Percentiles rank a stretch among this genome's conserved stretches.
phyloP scores from a whole-genome alignment of 2,329 filamentous ascomycete genomes.

The Magnaporthiopsis rhizophila region DNA sequence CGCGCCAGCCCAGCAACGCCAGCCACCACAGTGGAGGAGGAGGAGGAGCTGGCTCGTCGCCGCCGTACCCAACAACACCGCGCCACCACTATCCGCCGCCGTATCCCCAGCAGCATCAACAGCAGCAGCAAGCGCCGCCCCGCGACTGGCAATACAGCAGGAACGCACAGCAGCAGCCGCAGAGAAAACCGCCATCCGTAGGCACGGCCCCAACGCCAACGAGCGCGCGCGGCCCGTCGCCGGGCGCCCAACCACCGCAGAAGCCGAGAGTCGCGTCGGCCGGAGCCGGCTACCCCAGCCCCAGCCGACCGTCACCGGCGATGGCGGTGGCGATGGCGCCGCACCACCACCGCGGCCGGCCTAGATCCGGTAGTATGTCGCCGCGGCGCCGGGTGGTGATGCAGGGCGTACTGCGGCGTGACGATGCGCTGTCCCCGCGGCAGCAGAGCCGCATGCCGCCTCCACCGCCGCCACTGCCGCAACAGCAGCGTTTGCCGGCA shows the following conservation, averaged over 20 bases:
- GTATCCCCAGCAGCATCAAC: slow-evolving; percentile 3
- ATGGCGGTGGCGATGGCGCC: neutral
- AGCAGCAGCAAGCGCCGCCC: neutral
- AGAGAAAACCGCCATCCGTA: neutral
- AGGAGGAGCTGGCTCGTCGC: neutral
- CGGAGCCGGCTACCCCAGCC: neutral
- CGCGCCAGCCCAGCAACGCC: neutral
- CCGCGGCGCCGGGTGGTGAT: neutral
- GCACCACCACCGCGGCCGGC: too few species aligned
- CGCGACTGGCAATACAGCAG: neutral
- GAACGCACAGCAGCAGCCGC: neutral
- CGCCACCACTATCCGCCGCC: slow-evolving; percentile 1
- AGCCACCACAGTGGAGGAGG: too few species aligned
- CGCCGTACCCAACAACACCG: neutral
- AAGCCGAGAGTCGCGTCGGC: neutral
- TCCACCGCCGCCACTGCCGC: slow-evolving; percentile 3
- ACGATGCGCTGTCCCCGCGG: neutral
- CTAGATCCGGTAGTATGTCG: too few species aligned
- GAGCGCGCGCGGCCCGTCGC: neutral
- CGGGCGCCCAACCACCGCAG: neutral
- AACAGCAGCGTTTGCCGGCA: slow-evolving; percentile 4
- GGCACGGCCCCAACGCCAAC: neutral
- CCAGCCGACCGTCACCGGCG: too few species aligned
- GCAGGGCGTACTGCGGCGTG: neutral
- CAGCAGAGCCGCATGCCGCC: slow-evolving; percentile 1